These are phyloP conservation scores for Beauveria rudraprayagi DNA, from an alignment of 2,329 filamentous ascomycete genomes.

Conservation along the genomic window DNA sequence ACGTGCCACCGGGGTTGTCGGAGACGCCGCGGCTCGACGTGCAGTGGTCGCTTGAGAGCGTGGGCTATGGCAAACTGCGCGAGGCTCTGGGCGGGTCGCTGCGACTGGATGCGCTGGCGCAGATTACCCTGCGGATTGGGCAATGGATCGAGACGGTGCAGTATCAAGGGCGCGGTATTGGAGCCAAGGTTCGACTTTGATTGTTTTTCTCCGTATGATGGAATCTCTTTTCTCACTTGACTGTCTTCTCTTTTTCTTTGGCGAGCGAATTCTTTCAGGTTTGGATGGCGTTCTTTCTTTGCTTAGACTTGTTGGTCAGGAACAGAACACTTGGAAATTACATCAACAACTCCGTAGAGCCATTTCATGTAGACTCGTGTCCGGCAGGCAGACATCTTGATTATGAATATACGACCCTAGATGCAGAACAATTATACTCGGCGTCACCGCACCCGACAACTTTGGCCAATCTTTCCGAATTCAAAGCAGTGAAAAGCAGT, in stretches of 20 bases:
- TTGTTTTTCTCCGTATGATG: background rate
- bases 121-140: constrained; percentile 66
- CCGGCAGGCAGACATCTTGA: background rate
- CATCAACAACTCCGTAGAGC: no score
- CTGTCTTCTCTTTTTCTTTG: background rate
- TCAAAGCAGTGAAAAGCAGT: background rate
- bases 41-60: constrained; percentile 64
- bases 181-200: constrained; percentile 43
- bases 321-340: constrained; percentile 2
- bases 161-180: constrained; percentile 63
- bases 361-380: background rate
- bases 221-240: background rate
- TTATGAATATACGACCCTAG: background rate
- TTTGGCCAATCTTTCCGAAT: no score
- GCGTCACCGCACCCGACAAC: no score
- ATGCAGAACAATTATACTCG: background rate
- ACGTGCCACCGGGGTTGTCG: constrained; percentile 65
- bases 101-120: constrained; percentile 69
- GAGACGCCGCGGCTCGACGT: constrained; percentile 73
- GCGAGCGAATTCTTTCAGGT: background rate
- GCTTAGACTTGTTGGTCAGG: background rate
- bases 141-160: constrained; percentile 66
- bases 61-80: constrained; percentile 75
- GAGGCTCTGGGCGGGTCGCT: constrained; percentile 73
- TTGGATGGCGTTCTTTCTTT: background rate